Evolutionary conservation across 2,329 filamentous ascomycete genomes (phyloP), one percentile per base, ranked within the genome.

Genomic region (Diaporthe citrichinensis): DNA sequence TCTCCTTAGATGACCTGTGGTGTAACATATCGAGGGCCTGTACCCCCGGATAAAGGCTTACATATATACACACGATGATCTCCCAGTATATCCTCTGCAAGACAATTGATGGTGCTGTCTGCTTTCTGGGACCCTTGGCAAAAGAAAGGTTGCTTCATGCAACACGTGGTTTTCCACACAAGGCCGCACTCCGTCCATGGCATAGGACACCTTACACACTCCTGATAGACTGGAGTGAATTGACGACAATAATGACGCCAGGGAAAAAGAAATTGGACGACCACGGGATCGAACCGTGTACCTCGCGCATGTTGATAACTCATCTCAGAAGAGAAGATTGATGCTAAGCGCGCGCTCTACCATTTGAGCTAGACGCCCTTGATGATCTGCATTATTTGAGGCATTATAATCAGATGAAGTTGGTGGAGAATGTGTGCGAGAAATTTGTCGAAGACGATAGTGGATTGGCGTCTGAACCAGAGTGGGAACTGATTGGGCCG

Each of bases 301-400:
- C 58, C 71, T 73, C 58, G 58, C 51, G 58, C 71, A 36, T 12
- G 39, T 15, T 36, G 34, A 31, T 36, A 3, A 23, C 8, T 10
- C 46, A 25, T 14, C 49, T 14, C 25, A n/a, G 49, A 51, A 39
- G 36, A 39, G 49, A 51, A 51, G 9, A 14, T 25, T 25, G n/a
- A 62, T 73, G 71, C 71, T 73, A 73, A 73, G 71, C 71, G 61
- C 71, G 71, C 71, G 71, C 71, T 73, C 71, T 73, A 73, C 71
- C 71, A 73, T 65, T 62, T 73, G 71, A 73, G 71, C 71, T 73
- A 73, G 71, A 73, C 71, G 71, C 71, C 71, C 71, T 57, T 73
- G 34, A 20, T n/a, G 36, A 23, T 15, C 15, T 1, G 1, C 0
- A 1, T 5, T 1, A n/a, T 20, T 15, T 39, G 20, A 67, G 17